Conservation (phyloP, 108 stramenopile genomes). For the Discostella stelligeroides region DNA sequence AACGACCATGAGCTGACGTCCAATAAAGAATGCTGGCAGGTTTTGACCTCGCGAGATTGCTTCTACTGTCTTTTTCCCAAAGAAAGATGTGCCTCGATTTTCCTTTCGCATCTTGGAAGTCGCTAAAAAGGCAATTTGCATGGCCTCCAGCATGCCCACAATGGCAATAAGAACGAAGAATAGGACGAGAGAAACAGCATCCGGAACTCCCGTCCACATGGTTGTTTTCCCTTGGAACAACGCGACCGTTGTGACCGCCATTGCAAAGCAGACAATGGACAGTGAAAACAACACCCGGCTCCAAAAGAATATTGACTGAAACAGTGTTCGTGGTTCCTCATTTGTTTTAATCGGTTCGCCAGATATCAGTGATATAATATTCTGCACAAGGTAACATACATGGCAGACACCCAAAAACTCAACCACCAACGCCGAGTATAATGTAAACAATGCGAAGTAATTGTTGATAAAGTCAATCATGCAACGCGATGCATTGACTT, state of each 20-base stretch:
- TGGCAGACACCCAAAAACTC: slow-evolving; percentile 80
- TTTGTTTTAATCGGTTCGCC: slow-evolving; percentile 60
- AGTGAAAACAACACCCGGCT: slow-evolving; percentile 51
- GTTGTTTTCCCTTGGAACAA: slow-evolving; percentile 69
- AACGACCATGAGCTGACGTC: slow-evolving; percentile 73
- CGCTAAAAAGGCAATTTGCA: slow-evolving; percentile 84
- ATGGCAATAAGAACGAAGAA: slow-evolving; percentile 64
- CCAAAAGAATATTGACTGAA: slow-evolving; percentile 53
- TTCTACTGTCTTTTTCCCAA: slow-evolving; percentile 63
- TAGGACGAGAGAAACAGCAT: slow-evolving; percentile 44
- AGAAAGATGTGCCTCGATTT: slow-evolving; percentile 52
- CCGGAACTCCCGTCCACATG: slow-evolving; percentile 62
- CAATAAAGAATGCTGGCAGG: slow-evolving; percentile 72
- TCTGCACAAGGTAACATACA: slow-evolving; percentile 64
- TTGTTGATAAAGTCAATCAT: slow-evolving; percentile 88
- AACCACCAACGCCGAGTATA: slow-evolving; percentile 60
- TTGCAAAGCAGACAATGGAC: slow-evolving; percentile 50
- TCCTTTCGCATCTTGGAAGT: slow-evolving; percentile 64
- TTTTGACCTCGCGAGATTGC: slow-evolving; percentile 58
- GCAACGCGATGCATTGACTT: slow-evolving; percentile 66
- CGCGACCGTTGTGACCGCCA: slow-evolving; percentile 57
- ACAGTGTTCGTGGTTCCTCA: slow-evolving; percentile 51
- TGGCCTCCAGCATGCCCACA: slow-evolving; percentile 72
- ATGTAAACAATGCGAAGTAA: slow-evolving; percentile 63
- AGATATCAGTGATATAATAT: slow-evolving; percentile 42